Conservation (phyloP, 768 basidiomycete species). For the Tephrocybe sp. region DNA sequence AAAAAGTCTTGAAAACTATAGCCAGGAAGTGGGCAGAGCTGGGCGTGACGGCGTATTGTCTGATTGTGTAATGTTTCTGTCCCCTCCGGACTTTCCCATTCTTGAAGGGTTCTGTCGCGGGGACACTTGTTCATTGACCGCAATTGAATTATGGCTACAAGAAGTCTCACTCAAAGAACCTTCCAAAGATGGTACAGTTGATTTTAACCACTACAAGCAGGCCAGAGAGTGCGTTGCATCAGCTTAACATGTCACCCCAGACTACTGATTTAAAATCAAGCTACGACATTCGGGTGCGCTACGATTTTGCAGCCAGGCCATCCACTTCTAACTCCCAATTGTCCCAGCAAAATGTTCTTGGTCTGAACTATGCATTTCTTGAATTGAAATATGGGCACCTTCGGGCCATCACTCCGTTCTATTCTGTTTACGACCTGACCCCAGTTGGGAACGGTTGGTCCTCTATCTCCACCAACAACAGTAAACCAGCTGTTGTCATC, state of each 20-base stretch:
- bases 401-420: conserved; percentile 46
- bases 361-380: conserved; percentile 43
- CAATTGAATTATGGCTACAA: conserved; percentile 37
- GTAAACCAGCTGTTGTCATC: conserved; percentile 23
- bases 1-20: conserved; percentile 14
- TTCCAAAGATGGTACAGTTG: conserved; percentile 33
- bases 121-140: conserved; percentile 41
- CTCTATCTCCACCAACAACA: conserved; percentile 28
- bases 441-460: conserved; percentile 24
- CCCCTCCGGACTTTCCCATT: conserved; percentile 39
- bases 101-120: conserved; percentile 49
- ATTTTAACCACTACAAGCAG: conserved; percentile 42
- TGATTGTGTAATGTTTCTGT: conserved; percentile 43
- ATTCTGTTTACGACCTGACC: conserved; percentile 38
- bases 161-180: conserved; percentile 34
- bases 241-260: neutral
- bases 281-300: conserved; percentile 13
- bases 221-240: conserved; percentile 30
- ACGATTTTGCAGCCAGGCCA: neutral
- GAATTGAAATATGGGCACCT: conserved; percentile 45
- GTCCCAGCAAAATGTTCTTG: conserved; percentile 32
- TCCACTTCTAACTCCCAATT: neutral
- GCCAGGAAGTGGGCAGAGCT: conserved; percentile 17
- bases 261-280: too few species aligned
- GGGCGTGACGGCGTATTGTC: conserved; percentile 25